These are phyloP conservation scores for Zymoseptoria crescenta DNA, from an alignment of 2,329 filamentous ascomycete genomes.

Conservation along the genomic window DNA sequence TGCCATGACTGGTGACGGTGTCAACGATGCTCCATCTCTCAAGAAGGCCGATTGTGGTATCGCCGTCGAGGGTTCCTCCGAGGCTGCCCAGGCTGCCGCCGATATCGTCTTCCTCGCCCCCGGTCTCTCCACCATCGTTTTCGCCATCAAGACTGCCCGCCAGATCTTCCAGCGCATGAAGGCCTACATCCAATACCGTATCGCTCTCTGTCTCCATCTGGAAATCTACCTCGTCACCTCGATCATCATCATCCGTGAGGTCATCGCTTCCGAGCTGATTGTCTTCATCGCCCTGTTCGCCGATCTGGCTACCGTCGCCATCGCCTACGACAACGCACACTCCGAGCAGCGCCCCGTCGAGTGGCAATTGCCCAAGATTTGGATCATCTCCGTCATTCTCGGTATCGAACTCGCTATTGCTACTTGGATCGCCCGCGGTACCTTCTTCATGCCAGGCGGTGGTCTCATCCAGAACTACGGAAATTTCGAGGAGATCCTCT, in stretches of 20 bases:
- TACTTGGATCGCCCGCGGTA: constrained; percentile 66
- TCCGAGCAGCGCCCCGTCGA: constrained; percentile 67
- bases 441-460: constrained; percentile 60
- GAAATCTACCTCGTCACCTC: constrained; percentile 70
- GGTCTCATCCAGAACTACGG: constrained; percentile 70
- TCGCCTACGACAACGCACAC: constrained; percentile 72
- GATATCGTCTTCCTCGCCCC: constrained; percentile 70
- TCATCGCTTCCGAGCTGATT: constrained; percentile 62
- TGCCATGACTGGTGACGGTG: constrained; percentile 69
- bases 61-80: constrained; percentile 63
- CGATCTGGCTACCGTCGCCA: constrained; percentile 69
- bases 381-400: constrained; percentile 64
- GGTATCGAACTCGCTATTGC: constrained; percentile 59
- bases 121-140: constrained; percentile 62
- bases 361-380: constrained; percentile 76
- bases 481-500: constrained; percentile 61
- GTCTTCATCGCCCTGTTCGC: constrained; percentile 75
- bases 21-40: constrained; percentile 65
- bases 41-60: constrained; percentile 71
- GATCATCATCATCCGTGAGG: constrained; percentile 75
- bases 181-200: constrained; percentile 70
- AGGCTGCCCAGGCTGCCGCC: constrained; percentile 64
- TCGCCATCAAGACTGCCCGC: constrained; percentile 65
- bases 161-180: constrained; percentile 75
- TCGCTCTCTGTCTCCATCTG: constrained; percentile 64